Base-by-base conservation (phyloP, 495 filamentous ascomycete species). In the Usnea hakonensis region DNA sequence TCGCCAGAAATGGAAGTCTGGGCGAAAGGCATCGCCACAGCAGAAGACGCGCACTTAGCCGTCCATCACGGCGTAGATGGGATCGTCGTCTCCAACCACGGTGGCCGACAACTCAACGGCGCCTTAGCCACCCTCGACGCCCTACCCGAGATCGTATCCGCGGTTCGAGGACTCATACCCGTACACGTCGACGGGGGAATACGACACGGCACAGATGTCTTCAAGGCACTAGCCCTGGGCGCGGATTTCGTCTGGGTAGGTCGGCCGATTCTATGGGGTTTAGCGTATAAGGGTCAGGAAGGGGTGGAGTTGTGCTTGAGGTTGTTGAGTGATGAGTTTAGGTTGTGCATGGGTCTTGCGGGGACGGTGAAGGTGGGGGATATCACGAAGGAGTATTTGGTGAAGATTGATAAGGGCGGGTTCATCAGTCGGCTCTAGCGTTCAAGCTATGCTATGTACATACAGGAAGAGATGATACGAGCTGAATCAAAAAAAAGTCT, bases 191-290 rank as follows among this genome's bases (percentile, higher is more conserved):
- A 79, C 5, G 67, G 62, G 0, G 73, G 80, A 52, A 73, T 68
- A 33, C 71, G 71, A 71, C 21, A 75, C 36, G 76, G 76, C 3
- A 69, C 71, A 3, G 76, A 79, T 57, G 70, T 79, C 11, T 77
- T 78, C 70, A 79, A 79, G 56, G 77, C 77, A 1, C 33, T 80
- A n/a, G 76, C 76, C 7, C 60, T 80, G 14, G 78, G 78, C 3
- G 78, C 77, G 0, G 65, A 75, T 35, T 68, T 67, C 43, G 71
- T 70, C 40, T 78, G 70, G 65, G 65, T 78, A 5, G 77, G 77
- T 0, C 17, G 85, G 11, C 72, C 85, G 9, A 85, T 80, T 78
- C 72, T 88, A 46, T 88, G 81, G 77, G 85, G 79, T 2, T 63
- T 88, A 28, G 74, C 77, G 65, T 79, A 77, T 63, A 68, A 69